phyloP scores from a whole-genome alignment of 768 basidiomycete genomes.

The Scleroderma citrinum region DNA sequence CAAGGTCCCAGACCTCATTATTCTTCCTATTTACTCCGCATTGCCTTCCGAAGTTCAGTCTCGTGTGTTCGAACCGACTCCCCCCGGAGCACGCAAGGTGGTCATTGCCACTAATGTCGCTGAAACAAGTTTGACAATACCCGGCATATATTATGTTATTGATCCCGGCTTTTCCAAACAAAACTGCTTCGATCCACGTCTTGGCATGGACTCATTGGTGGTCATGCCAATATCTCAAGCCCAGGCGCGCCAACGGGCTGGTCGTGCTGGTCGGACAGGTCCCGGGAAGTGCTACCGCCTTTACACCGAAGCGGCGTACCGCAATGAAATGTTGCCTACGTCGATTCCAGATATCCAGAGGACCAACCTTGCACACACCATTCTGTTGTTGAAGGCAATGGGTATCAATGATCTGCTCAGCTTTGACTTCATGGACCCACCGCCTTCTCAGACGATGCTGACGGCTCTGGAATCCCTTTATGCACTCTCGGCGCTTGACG shows the following conservation, averaged over 20 bases:
- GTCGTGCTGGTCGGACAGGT: constrained; percentile 95
- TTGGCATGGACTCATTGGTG: constrained; percentile 98
- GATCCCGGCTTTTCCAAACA: constrained; percentile 99
- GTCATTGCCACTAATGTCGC: constrained; percentile 99
- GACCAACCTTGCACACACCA: constrained; percentile 87
- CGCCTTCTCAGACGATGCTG: constrained; percentile 93
- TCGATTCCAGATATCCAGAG: constrained; percentile 98
- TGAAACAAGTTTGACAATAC: constrained; percentile 96
- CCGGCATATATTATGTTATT: constrained; percentile 98
- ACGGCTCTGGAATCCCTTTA: constrained; percentile 93
- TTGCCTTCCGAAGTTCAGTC: constrained; percentile 98
- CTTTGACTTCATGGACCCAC: constrained; percentile 99
- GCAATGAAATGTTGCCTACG: constrained; percentile 98
- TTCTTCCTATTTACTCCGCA: constrained; percentile 96
- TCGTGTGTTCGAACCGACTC: constrained; percentile 95
- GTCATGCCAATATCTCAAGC: constrained; percentile 99
- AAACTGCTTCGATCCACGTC: constrained; percentile 93
- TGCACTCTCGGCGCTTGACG: constrained; percentile 92
- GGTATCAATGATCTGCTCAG: constrained; percentile 95
- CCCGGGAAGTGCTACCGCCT: constrained; percentile 98
- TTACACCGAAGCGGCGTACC: constrained; percentile 96
- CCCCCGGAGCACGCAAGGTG: constrained; percentile 96
- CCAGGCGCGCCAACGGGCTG: constrained; percentile 91
- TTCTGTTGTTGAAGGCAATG: constrained; percentile 97
- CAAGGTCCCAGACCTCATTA: constrained; percentile 96